phyloP scores from a whole-genome alignment of 2,329 filamentous ascomycete species.

The Ophiostoma populinum region DNA sequence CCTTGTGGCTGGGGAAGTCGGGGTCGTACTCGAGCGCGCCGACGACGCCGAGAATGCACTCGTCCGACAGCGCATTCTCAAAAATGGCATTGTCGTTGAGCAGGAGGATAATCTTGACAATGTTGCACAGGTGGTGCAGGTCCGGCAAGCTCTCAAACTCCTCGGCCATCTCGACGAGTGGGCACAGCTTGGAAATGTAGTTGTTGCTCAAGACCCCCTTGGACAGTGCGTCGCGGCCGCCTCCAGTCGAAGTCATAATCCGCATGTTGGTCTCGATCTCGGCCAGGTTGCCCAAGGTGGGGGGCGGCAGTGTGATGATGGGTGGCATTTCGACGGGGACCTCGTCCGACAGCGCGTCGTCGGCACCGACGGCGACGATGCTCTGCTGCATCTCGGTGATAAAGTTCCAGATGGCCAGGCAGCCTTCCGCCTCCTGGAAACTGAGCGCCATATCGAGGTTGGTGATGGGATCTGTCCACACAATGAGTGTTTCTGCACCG shows the following conservation, averaged over 20 bases:
- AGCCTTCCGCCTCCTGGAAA: slow-evolving; percentile 94
- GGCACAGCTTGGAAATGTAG: slow-evolving; percentile 75
- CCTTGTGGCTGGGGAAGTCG: slow-evolving; percentile 93
- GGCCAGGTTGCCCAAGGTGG: slow-evolving; percentile 63
- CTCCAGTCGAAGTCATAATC: slow-evolving; percentile 53
- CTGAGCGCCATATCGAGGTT: slow-evolving; percentile 93
- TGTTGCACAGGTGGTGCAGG: slow-evolving; percentile 83
- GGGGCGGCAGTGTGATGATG: slow-evolving; percentile 56
- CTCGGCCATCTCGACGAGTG: slow-evolving; percentile 75
- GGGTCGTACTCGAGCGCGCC: slow-evolving; percentile 95
- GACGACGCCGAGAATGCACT: slow-evolving; percentile 78
- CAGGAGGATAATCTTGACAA: slow-evolving; percentile 91
- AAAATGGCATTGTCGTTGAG: slow-evolving; percentile 92
- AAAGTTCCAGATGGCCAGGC: slow-evolving; percentile 87
- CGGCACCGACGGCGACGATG: slow-evolving; percentile 33
- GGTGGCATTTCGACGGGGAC: slow-evolving; percentile 54
- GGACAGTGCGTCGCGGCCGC: slow-evolving; percentile 67
- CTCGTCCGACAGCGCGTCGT: slow-evolving; percentile 82
- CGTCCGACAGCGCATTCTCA: slow-evolving; percentile 80
- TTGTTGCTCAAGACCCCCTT: slow-evolving; percentile 76
- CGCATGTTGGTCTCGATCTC: slow-evolving; percentile 80
- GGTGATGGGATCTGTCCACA: slow-evolving; percentile 79
- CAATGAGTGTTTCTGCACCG: slow-evolving; percentile 76
- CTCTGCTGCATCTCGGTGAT: slow-evolving; percentile 72
- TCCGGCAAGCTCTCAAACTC: slow-evolving; percentile 76